A percentile compares a stretch with the other conserved stretches of the same genome.
phyloP scores from a whole-genome alignment of 2,329 filamentous ascomycete species.

The Cladosporium sphaerospermum region DNA sequence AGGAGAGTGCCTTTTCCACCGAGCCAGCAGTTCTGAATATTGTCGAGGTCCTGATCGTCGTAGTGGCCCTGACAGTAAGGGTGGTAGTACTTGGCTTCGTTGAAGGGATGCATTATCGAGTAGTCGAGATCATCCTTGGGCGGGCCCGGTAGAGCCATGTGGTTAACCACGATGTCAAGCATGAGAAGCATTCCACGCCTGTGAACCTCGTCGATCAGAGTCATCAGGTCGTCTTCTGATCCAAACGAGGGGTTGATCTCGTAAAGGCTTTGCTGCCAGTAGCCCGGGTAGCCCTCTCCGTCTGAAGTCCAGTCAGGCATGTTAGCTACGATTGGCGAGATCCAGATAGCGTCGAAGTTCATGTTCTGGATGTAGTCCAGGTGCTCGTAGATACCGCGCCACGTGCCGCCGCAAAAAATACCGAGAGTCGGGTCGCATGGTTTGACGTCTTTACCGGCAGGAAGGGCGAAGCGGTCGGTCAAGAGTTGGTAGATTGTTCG shows the following conservation, averaged over 20 bases:
- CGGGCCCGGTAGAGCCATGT: slow-evolving; percentile 20
- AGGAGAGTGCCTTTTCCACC: slow-evolving; percentile 40
- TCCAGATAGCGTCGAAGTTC: slow-evolving; percentile 32
- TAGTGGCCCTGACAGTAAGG: slow-evolving; percentile 51
- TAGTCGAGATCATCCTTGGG: slow-evolving; percentile 11
- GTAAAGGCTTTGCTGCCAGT: slow-evolving; percentile 39
- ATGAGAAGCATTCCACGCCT: slow-evolving; percentile 40
- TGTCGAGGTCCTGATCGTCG: slow-evolving; percentile 31
- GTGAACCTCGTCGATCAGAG: slow-evolving; percentile 36
- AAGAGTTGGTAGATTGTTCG: slow-evolving; percentile 55
- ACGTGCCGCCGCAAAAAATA: slow-evolving; percentile 33
- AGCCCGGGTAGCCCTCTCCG: slow-evolving; percentile 37
- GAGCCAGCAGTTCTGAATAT: slow-evolving; percentile 38
- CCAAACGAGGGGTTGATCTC: slow-evolving; percentile 40
- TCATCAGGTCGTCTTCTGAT: slow-evolving; percentile 34
- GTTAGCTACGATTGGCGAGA: slow-evolving; percentile 30
- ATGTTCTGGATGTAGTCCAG: slow-evolving; percentile 40
- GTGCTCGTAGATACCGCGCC: slow-evolving; percentile 32
- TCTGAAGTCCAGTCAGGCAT: slow-evolving; percentile 27
- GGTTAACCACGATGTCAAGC: slow-evolving; percentile 43
- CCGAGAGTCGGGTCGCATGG: slow-evolving; percentile 34
- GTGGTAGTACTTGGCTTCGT: slow-evolving; percentile 38
- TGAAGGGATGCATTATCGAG: slow-evolving; percentile 31
- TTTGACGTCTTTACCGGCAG: slow-evolving; percentile 39
- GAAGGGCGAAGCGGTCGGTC: slow-evolving; percentile 51